Base-by-base conservation (phyloP, 768 basidiomycete species). In the Tylopilus sp. region DNA sequence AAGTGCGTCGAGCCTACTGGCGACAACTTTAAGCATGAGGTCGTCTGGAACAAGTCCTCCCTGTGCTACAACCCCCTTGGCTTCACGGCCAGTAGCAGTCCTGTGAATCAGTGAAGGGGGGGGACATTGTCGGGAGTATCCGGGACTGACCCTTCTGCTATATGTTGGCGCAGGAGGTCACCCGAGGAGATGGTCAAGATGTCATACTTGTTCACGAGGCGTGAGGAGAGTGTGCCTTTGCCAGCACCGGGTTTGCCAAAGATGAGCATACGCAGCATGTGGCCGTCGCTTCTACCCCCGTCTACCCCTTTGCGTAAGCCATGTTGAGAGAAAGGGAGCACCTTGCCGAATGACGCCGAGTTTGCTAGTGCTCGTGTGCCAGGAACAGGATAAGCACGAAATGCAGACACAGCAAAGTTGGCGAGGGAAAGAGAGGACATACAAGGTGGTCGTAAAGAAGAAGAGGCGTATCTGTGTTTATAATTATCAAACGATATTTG, bases 161-260 rank as follows among this genome's bases (percentile, higher is more conserved):
- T 92, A 57, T 97, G 88, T 56, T 88, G 85, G 56, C 93, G 77
- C 58, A 97, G 71, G 35, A 95, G 73, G 66, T 97, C 93, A 9
- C 92, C 93, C 2, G 88, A 88, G 8, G 88, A 91, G 44, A 95
- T 69, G 8, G 83, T 79, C 39, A 85, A 59, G 47, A 95, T 80
- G 62, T 91, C 84, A 65, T 90, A 93, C 67, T 90, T 88, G 56
- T 83, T 78, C 51, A 89, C 81, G 25, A 95, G 78, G 39, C 86
- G 79, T 15, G 79, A 75, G 2, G 87, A 78, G 38, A 94, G 76
- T 0, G 93, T 95, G 30, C 93, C 93, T 73, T 95, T 90, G 50
- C 88, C 88, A 42, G 86, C 81, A 23, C 87, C 87, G 2, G 78
- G 79, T 63, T 81, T 81, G 8, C 79, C 79, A 58, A 81, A 81